Base-by-base conservation (phyloP, 176 grass and related monocot species). In the Elymus sibiricus region DNA sequence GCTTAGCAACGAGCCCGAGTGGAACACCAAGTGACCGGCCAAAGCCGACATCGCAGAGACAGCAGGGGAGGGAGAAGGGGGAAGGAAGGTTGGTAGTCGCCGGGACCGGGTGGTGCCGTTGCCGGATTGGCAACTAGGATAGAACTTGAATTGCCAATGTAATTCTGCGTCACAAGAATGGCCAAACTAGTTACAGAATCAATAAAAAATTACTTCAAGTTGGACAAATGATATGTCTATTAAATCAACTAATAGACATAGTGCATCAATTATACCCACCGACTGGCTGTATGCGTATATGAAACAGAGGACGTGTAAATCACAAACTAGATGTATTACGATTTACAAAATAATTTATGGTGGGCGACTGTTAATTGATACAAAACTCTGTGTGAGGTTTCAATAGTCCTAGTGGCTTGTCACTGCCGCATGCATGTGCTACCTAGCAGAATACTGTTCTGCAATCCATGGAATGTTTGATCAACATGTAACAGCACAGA, bases 401-500 rank as follows among this genome's bases (percentile, higher is more conserved):
- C 66, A 38, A 38, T 38, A 21, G 22, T 19, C 7, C 59, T 13
- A 26, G 59, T 62, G 24, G 59, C 59, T 62, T 62, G 19, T 56
- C 53, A 6, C 53, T 2, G 24, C 34, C 34, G 3, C 17, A 1
- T 38, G 17, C 66, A 70, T 70, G 17, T 70, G 64, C 64, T 15
- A 66, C 13, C 32, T 70, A 70, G 32, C 66, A 70, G 66, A 67
- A n/a, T 70, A 70, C 17, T 70, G 67, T 70, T 70, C 34, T 37
- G 19, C 19, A n/a, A 39, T 38, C 34, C 67, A 39, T 19, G 17
- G 31, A 32, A 76, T 49, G 43, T 82, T 21, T 35, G 34, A 35
- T 70, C 11, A 81, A 59, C 22, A 81, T 5, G 3, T 81, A 78
- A 85, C 1, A 75, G 55, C 34, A 81, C 25, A 89, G 53, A 32